phyloP scores from a whole-genome alignment of 1,139 yeast genomes.

The Saccharomyces hybrid region DNA sequence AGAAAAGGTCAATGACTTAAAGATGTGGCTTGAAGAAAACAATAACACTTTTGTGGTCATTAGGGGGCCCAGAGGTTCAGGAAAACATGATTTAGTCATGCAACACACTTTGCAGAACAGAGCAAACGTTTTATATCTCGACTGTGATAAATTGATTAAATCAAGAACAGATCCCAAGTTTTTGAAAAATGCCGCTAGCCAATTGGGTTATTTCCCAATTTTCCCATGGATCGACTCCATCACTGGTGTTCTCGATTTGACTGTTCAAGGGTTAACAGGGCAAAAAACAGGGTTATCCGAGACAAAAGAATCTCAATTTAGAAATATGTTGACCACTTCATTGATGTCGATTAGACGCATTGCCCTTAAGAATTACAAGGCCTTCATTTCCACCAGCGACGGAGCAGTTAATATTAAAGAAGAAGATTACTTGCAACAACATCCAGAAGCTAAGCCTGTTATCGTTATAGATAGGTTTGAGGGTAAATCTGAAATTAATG shows the following conservation, averaged over 20 bases:
- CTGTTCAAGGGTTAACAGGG: slow-evolving; percentile 85
- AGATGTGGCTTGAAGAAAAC: slow-evolving; percentile 69
- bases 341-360: slow-evolving; percentile 65
- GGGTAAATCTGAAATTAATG: slow-evolving; percentile 53
- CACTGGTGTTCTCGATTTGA: slow-evolving; percentile 74
- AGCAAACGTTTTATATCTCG: slow-evolving; percentile 56
- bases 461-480: slow-evolving; percentile 72
- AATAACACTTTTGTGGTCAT: slow-evolving; percentile 80
- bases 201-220: slow-evolving; percentile 85
- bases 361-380: slow-evolving; percentile 44
- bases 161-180: slow-evolving; percentile 68
- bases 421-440: slow-evolving; percentile 75
- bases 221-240: slow-evolving; percentile 87
- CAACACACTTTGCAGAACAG: slow-evolving; percentile 56
- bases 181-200: slow-evolving; percentile 59
- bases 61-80: slow-evolving; percentile 95
- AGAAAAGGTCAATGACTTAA: slow-evolving; percentile 59
- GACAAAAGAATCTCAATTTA: slow-evolving; percentile 72
- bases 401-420: slow-evolving; percentile 43
- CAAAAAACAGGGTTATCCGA: slow-evolving; percentile 91
- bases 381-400: slow-evolving; percentile 27
- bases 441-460: slow-evolving; percentile 83
- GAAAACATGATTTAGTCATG: slow-evolving; percentile 74
- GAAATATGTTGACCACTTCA: slow-evolving; percentile 71
- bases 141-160: slow-evolving; percentile 70